These are phyloP conservation scores for Teratosphaeria zuluensis DNA, from an alignment of 2,329 filamentous ascomycete genomes.

Conservation along the genomic window DNA sequence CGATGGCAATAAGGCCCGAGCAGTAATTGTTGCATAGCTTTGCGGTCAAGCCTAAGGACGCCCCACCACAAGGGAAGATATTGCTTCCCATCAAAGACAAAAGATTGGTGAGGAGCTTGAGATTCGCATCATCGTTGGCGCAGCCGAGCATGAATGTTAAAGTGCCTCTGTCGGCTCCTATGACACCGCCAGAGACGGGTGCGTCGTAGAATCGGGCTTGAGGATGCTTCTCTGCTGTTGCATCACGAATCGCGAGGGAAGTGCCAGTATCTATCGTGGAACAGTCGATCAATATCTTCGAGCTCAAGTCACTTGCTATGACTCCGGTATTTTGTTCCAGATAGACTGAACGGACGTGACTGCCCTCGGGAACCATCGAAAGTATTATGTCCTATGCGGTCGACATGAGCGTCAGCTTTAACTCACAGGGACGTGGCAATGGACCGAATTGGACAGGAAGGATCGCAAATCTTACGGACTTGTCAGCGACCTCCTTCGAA, in stretches of 20 bases:
- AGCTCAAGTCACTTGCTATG: slow-evolving; percentile 30
- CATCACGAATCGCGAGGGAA: slow-evolving; percentile 36
- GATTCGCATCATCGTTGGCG: slow-evolving; percentile 35
- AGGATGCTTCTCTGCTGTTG: slow-evolving; percentile 29
- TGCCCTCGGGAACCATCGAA: slow-evolving; percentile 46
- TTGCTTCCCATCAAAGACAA: slow-evolving; percentile 44
- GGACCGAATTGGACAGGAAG: not conserved
- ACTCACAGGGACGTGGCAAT: not conserved
- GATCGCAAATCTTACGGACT: slow-evolving; percentile 32
- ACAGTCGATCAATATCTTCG: slow-evolving; percentile 45
- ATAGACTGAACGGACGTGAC: slow-evolving; percentile 43
- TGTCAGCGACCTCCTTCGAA: slow-evolving; percentile 41
- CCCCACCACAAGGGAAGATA: slow-evolving; percentile 47
- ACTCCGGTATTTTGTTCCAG: slow-evolving; percentile 36
- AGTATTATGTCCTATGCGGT: slow-evolving; percentile 38
- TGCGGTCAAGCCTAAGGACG: slow-evolving; percentile 46
- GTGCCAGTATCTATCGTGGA: slow-evolving; percentile 48
- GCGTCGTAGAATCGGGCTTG: slow-evolving; percentile 43
- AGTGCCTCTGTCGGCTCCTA: slow-evolving; percentile 43
- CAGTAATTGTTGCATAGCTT: slow-evolving; percentile 55
- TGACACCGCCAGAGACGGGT: slow-evolving; percentile 44
- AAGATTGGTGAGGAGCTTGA: slow-evolving; percentile 35
- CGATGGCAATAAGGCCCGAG: slow-evolving; percentile 50
- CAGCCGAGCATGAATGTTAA: slow-evolving; percentile 49
- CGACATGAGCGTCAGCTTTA: not conserved